These are phyloP conservation scores for Aspergillus affinis DNA, from an alignment of 495 filamentous ascomycete genomes.

Conservation along the genomic window DNA sequence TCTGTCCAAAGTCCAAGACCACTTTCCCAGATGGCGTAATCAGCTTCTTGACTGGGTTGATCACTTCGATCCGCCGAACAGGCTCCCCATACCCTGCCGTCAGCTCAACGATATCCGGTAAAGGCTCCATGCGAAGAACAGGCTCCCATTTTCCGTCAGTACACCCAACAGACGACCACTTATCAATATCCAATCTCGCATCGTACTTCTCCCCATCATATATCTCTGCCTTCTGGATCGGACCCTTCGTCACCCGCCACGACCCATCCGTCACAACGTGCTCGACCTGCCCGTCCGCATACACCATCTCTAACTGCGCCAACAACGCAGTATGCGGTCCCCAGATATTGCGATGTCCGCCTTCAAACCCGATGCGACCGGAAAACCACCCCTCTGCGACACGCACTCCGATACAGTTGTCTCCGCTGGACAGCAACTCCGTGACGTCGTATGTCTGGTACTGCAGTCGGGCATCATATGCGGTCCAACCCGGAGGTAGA, in stretches of 20 bases:
- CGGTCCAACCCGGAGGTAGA: slow-evolving; percentile 45
- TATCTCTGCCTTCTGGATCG: slow-evolving; percentile 45
- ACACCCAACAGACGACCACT: slow-evolving; percentile 13
- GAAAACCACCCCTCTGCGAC: slow-evolving; percentile 55
- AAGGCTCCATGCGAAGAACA: slow-evolving; percentile 20
- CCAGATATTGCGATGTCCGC: slow-evolving; percentile 30
- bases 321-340: slow-evolving; percentile 45
- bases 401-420: slow-evolving; percentile 43
- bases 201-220: slow-evolving; percentile 54
- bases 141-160: slow-evolving; percentile 10
- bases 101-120: slow-evolving; percentile 25
- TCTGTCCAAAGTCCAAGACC: slow-evolving; percentile 17
- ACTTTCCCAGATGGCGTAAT: slow-evolving; percentile 39
- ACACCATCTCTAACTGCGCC: slow-evolving; percentile 38
- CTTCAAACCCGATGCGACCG: slow-evolving; percentile 38
- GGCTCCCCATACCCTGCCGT: slow-evolving; percentile 39
- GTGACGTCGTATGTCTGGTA: slow-evolving; percentile 54
- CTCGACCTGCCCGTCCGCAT: slow-evolving; percentile 39
- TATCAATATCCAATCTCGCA: slow-evolving; percentile 20
- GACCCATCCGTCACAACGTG: slow-evolving; percentile 24
- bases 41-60: slow-evolving; percentile 36
- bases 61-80: slow-evolving; percentile 33
- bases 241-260: slow-evolving; percentile 9
- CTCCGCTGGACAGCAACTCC: slow-evolving; percentile 26
- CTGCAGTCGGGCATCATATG: slow-evolving; percentile 41